Base-by-base conservation (phyloP, 176 grass and related monocot genomes). In the Triticum turgidum region DNA sequence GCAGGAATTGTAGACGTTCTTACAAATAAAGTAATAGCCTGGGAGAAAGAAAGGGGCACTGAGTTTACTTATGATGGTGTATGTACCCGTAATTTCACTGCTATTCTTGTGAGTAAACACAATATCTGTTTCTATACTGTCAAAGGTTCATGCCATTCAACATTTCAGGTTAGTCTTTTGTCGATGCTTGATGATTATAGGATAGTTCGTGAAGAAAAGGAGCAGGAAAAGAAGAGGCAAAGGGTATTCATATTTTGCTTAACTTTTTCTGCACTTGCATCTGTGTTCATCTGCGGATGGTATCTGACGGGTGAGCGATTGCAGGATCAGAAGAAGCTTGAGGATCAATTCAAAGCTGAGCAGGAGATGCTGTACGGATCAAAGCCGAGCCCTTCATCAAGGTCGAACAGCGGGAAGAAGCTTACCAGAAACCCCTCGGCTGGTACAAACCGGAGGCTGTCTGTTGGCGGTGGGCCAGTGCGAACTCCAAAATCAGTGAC, bases 341-440 rank as follows among this genome's bases (percentile, higher is more conserved):
- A 94, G 67, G 90, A 87, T 52, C 94, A 92, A 61, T 74, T 90
- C 25, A 94, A 90, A 78, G 86, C 91, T 69, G 94, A 94, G 77
- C 90, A 97, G 65, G 94, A 97, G 74, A 69, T 81, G 3, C 86
- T 94, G 2, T 92, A 90, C 44, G 92, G 94, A 62, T 90, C 94
- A 82, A 94, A 97, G 62, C 90, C 94, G 27, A 97, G 92, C 80
- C 88, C 92, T 82, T 94, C 92, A 49, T 94, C 92, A 49, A 97
- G 90, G 59, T 41, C 90, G 70, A 86, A 82, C 61, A 92, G 86
- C 20, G 67, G 76, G 21, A 94, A 92, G 68, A 97, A 92, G 82
- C 30, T 80, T 18, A 59, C 83, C 35, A 86, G 70, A 80, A 86
- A 70, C 73, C 69, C 65, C 2, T 79, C 42, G 14, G 76, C 70